Evolutionary conservation across 2,329 filamentous ascomycete genomes (phyloP).

Genomic region (Ceratocystis smalleyi): DNA sequence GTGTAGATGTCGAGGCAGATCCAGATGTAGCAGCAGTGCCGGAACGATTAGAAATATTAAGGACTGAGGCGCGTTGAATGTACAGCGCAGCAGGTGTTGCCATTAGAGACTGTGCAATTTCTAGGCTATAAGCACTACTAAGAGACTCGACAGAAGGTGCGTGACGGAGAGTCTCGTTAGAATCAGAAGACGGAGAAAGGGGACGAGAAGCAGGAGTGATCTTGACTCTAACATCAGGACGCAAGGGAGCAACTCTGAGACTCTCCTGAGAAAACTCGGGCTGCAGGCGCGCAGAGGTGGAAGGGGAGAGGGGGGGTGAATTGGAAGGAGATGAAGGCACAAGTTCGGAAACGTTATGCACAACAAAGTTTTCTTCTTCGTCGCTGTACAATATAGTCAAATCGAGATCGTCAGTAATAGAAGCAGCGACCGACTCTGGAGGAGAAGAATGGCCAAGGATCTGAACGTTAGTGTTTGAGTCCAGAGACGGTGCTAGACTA

Average conservation of each 20-base stretch:
- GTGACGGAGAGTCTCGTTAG: constrained; percentile 37
- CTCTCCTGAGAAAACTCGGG: constrained; percentile 46
- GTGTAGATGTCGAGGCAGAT: constrained; percentile 18
- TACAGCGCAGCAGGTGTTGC: constrained; percentile 28
- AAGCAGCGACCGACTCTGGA: constrained; percentile 26
- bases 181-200: constrained; percentile 20
- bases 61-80: constrained; percentile 23
- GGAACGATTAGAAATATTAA: constrained; percentile 17
- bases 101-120: constrained; percentile 28
- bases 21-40: background rate
- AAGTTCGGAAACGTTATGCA: constrained; percentile 14
- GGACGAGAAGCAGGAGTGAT: constrained; percentile 14
- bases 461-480: constrained; percentile 31
- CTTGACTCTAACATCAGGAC: constrained; percentile 29
- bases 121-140: constrained; percentile 38
- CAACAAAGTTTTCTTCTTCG: constrained; percentile 18
- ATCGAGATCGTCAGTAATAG: constrained; percentile 37
- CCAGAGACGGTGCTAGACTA: constrained; percentile 28
- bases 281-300: constrained; percentile 18
- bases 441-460: constrained; percentile 38
- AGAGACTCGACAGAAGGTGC: constrained; percentile 40
- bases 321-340: constrained; percentile 21
- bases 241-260: constrained; percentile 40
- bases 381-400: constrained; percentile 24
- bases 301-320: constrained; percentile 7